phyloP scores from a whole-genome alignment of 768 basidiomycete genomes.

The Suillus tomentosus region DNA sequence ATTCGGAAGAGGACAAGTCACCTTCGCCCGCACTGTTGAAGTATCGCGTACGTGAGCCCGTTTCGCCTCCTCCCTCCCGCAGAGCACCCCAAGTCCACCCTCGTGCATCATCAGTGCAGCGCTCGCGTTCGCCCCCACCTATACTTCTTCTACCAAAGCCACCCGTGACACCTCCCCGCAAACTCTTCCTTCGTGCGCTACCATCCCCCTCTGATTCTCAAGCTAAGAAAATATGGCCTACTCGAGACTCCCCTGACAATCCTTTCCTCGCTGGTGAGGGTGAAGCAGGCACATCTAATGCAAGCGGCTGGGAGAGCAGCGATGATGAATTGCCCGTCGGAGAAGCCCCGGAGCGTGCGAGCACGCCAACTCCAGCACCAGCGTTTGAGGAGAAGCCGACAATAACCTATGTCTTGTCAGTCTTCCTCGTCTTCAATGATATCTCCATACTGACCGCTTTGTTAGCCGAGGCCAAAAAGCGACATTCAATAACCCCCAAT shows the following conservation, averaged over 20 bases:
- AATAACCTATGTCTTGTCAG: constrained; percentile 75
- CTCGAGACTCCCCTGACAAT: constrained; percentile 69
- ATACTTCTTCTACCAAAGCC: constrained; percentile 10
- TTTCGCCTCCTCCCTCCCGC: constrained; percentile 70
- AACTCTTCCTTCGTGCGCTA: constrained; percentile 23
- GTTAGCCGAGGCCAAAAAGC: constrained; percentile 70
- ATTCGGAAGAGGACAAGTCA: constrained; percentile 19
- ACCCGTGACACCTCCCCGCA: constrained; percentile 30
- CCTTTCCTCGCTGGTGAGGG: constrained; percentile 59
- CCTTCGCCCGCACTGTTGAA: constrained; percentile 41
- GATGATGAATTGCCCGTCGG: constrained; percentile 39
- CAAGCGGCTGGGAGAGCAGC: constrained; percentile 33
- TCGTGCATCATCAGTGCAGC: constrained; percentile 30
- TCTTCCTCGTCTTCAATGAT: constrained; percentile 17
- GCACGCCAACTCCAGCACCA: constrained; percentile 39
- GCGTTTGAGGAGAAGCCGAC: constrained; percentile 56
- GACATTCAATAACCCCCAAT: constrained; percentile 64
- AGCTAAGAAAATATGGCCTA: constrained; percentile 34
- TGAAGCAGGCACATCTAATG: constrained; percentile 20
- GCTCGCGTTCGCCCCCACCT: constrained; percentile 15
- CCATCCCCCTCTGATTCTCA: constrained; percentile 36
- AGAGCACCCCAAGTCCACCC: constrained; percentile 40
- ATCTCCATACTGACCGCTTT: constrained; percentile 10
- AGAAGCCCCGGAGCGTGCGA: constrained; percentile 35
- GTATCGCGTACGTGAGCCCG: constrained; percentile 43